Conservation (phyloP, 2,329 filamentous ascomycete species). For the Sodiomyces alkalinus region DNA sequence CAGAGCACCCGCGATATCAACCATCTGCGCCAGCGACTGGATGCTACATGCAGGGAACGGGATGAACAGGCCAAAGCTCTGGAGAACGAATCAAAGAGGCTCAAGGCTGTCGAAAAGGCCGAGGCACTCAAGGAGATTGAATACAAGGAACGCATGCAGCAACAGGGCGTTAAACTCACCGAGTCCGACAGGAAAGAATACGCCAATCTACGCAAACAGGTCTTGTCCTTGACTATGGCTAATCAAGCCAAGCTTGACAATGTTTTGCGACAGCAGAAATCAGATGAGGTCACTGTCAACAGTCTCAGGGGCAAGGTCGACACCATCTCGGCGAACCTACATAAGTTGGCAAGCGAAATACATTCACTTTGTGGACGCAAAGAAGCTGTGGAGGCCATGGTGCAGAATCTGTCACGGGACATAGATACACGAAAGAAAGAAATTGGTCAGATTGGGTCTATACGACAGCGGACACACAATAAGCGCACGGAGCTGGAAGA, state of each 20-base stretch:
- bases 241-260: slow-evolving; percentile 77
- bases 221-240: slow-evolving; percentile 65
- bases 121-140: slow-evolving; percentile 79
- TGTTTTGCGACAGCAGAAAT: slow-evolving; percentile 76
- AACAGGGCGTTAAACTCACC: slow-evolving; percentile 74
- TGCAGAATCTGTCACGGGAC: slow-evolving; percentile 58
- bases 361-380: too few species aligned
- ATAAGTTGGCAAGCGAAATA: slow-evolving; percentile 62
- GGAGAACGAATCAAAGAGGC: slow-evolving; percentile 62
- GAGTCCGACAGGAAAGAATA: slow-evolving; percentile 83
- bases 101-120: slow-evolving; percentile 76
- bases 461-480: slow-evolving; percentile 66
- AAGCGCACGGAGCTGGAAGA: slow-evolving; percentile 81
- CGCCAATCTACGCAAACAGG: slow-evolving; percentile 67
- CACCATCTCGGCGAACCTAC: slow-evolving; percentile 54
- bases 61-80: slow-evolving; percentile 55
- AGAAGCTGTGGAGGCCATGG: slow-evolving; percentile 42
- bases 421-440: slow-evolving; percentile 83
- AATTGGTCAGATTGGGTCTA: slow-evolving; percentile 71
- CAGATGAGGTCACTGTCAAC: slow-evolving; percentile 79
- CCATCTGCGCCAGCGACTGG: slow-evolving; percentile 51
- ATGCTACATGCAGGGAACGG: slow-evolving; percentile 59
- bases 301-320: slow-evolving; percentile 83
- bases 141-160: slow-evolving; percentile 70
- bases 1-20: slow-evolving; percentile 60